These are phyloP conservation scores for Comarum palustre DNA, from an alignment of 306 rosid species.

Conservation along the genomic window DNA sequence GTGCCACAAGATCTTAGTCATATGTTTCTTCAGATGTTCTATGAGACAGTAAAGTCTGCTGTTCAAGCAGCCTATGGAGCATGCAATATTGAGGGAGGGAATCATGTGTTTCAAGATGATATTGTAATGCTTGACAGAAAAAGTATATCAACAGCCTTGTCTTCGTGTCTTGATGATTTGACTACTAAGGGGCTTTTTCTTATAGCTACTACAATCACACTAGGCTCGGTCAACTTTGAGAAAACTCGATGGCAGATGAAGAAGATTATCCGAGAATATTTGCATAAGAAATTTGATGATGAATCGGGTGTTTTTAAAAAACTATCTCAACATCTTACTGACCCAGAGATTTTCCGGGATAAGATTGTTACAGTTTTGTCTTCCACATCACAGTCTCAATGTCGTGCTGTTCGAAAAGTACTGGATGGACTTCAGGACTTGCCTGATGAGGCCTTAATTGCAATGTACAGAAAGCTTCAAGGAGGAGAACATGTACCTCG, in stretches of 20 bases:
- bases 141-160: conserved; percentile 30
- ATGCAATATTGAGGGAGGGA: conserved; percentile 26
- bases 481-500: conserved; percentile 13
- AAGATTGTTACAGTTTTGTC: conserved; percentile 28
- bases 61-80: conserved; percentile 58
- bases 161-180: conserved; percentile 53
- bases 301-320: conserved; percentile 34
- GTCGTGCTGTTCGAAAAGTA: conserved; percentile 36
- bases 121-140: conserved; percentile 19
- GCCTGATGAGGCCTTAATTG: conserved; percentile 48
- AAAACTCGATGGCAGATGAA: conserved; percentile 67
- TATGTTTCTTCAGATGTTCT: conserved; percentile 52
- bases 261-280: conserved; percentile 38
- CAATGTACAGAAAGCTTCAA: conserved; percentile 67
- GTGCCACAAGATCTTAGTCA: not conserved
- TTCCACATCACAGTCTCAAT: conserved; percentile 30
- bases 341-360: conserved; percentile 47
- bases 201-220: conserved; percentile 48
- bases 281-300: conserved; percentile 35
- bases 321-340: conserved; percentile 45
- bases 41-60: conserved; percentile 48
- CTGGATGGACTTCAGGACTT: conserved; percentile 42
- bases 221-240: conserved; percentile 41
- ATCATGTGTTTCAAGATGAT: conserved; percentile 36
- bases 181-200: conserved; percentile 61